A percentile compares a stretch with the other conserved stretches of the same genome.
phyloP scores from a whole-genome alignment of 2,329 filamentous ascomycete species.

The Hypoxylon sp. region DNA sequence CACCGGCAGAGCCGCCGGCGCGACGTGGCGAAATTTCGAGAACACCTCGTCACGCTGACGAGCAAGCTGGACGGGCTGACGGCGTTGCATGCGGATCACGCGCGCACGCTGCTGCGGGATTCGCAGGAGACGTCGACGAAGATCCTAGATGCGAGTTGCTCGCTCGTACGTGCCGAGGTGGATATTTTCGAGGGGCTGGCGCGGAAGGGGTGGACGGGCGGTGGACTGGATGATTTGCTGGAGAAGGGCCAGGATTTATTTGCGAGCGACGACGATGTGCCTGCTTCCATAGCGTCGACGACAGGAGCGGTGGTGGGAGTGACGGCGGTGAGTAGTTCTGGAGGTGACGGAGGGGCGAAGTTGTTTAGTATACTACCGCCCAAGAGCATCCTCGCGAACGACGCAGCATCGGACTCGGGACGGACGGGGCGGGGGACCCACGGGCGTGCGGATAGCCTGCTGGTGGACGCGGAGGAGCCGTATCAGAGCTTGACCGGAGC shows the following conservation, averaged over 20 bases:
- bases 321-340: constrained; percentile 45
- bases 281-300: constrained; percentile 45
- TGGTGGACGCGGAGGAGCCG: constrained; percentile 60
- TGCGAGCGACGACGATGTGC: constrained; percentile 58
- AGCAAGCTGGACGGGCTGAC: constrained; percentile 74
- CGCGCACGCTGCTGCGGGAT: constrained; percentile 71
- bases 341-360: constrained; percentile 60
- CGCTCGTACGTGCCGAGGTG: constrained; percentile 76
- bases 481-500: constrained; percentile 72
- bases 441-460: constrained; percentile 68
- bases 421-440: constrained; percentile 52
- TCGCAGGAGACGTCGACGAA: constrained; percentile 74
- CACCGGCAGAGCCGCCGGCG: constrained; percentile 71
- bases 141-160: constrained; percentile 76
- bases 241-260: constrained; percentile 76
- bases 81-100: constrained; percentile 71
- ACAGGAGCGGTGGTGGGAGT: constrained; percentile 53
- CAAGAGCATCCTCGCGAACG: constrained; percentile 71
- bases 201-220: constrained; percentile 77
- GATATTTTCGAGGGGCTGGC: constrained; percentile 78
- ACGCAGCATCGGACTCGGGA: constrained; percentile 60
- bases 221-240: constrained; percentile 75
- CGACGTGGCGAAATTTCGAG: constrained; percentile 73
- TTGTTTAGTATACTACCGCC: constrained; percentile 76
- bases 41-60: constrained; percentile 75